Base-by-base conservation (phyloP, 768 basidiomycete species). In the Panaeolus papilionaceus region DNA sequence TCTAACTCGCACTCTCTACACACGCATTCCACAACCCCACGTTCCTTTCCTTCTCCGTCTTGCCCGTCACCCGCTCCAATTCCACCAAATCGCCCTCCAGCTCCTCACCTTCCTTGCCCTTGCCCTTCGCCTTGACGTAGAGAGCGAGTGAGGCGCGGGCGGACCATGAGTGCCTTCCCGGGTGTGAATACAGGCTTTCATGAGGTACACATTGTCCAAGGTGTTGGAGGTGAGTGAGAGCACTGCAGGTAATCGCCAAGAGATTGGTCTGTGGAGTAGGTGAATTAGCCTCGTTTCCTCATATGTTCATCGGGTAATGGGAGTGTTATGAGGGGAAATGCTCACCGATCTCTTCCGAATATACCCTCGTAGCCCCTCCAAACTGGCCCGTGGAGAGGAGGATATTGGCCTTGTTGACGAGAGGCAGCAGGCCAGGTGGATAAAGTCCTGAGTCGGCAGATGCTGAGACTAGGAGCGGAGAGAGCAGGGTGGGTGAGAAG, bases 121-220 rank as follows among this genome's bases (percentile, higher is more conserved):
- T 33, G 4, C 33, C 54, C 54, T 84, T 82, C 18, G 84, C 83
- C 66, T 86, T 88, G 33, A 86, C 79, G 75, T 91, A 96, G 9
- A 76, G 69, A 65, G 83, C 83, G 12, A 97, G 76, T 0, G 89
- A 83, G 10, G 81, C 79, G 64, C 85, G 81, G 0, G 94, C 94
- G 2, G 82, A 0, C 79, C 73, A 73, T 90, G 96, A n/a, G 87
- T 81, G 4, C 95, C 96, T 9, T 96, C 93, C 71, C 91, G 90
- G 12, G 88, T 84, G 73, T 90, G 84, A 67, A 98, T 93, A 69
- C 92, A 90, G 0, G 94, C 94, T 78, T 93, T 93, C 88, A 95
- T 93, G 64, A 95, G 83, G 73, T 93, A 84, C 4, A 96, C 96
- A 73, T 89, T 86, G 71, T 92, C 89, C 74, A 96, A 96, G 18